Evolutionary conservation across 208 protist species (phyloP).

Genomic region (Tritrichomonas foetus): DNA sequence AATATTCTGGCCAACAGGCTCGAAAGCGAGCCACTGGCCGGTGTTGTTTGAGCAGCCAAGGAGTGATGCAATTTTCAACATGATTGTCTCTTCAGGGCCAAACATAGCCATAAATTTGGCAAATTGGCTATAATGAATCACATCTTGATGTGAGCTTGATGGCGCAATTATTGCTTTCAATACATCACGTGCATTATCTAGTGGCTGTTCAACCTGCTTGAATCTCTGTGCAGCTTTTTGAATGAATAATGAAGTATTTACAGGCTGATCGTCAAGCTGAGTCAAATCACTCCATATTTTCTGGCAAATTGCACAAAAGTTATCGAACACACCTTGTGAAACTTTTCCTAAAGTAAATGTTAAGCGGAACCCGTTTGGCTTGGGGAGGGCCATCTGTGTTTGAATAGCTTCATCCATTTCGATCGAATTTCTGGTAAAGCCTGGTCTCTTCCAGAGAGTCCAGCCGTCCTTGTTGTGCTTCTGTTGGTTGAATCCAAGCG

Average conservation of each 20-base stretch:
- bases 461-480: not conserved
- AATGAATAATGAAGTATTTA: not conserved
- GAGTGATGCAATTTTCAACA: constrained; percentile 17
- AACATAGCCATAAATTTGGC: constrained; percentile 36
- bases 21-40: not conserved
- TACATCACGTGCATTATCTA: not conserved
- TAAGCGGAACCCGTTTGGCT: no score
- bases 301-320: not conserved
- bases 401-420: not conserved
- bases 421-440: not conserved
- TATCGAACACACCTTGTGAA: not conserved
- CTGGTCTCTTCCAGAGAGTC: not conserved
- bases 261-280: not conserved
- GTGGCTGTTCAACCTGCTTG: not conserved
- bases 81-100: not conserved
- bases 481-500: not conserved
- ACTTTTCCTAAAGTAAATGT: not conserved
- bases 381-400: no score
- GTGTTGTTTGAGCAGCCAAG: not conserved
- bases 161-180: not conserved
- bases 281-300: not conserved
- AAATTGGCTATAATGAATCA: not conserved
- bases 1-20: no score
- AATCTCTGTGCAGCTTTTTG: not conserved
- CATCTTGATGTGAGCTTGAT: not conserved